Percentiles rank a stretch among this genome's conserved stretches.
These are phyloP conservation scores for Ceraceosorus guamensis DNA, from an alignment of 1,284 basidiomycete genomes.

Conservation along the genomic window DNA sequence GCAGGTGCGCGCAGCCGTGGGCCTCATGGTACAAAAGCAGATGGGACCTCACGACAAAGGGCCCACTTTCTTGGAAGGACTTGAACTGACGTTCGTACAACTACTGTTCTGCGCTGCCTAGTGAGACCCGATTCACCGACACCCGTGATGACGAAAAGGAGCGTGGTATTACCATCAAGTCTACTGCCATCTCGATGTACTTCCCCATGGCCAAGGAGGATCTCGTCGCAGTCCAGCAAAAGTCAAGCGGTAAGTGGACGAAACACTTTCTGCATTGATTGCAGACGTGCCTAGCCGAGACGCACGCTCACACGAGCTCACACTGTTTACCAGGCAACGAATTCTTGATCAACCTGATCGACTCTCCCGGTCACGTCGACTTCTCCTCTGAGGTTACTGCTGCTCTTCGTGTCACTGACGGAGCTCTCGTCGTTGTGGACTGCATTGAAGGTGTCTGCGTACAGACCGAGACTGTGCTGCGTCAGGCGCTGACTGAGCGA, in stretches of 20 bases:
- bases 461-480: slow-evolving; percentile 98
- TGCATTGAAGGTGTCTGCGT: slow-evolving; percentile 99
- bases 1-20: no score
- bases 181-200: slow-evolving; percentile 99
- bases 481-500: slow-evolving; percentile 93
- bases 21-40: no score
- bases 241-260: slow-evolving; percentile 66
- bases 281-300: no score
- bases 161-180: slow-evolving; percentile 99
- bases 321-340: slow-evolving; percentile 67
- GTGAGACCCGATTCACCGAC: slow-evolving; percentile 92
- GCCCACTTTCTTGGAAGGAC: slow-evolving; percentile 31
- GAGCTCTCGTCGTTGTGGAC: slow-evolving; percentile 85
- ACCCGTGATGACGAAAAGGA: slow-evolving; percentile 98
- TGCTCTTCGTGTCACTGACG: slow-evolving; percentile 98
- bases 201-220: slow-evolving; percentile 85
- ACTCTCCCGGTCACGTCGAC: slow-evolving; percentile 63
- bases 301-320: background rate
- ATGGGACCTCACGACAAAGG: slow-evolving; percentile 38
- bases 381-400: slow-evolving; percentile 96
- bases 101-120: no score
- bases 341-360: slow-evolving; percentile 81
- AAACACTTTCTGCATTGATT: background rate
- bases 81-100: slow-evolving; percentile 41
- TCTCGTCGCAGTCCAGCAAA: slow-evolving; percentile 71